These are phyloP conservation scores for Huntiella omanensis DNA, from an alignment of 2,329 filamentous ascomycete genomes.

Conservation along the genomic window DNA sequence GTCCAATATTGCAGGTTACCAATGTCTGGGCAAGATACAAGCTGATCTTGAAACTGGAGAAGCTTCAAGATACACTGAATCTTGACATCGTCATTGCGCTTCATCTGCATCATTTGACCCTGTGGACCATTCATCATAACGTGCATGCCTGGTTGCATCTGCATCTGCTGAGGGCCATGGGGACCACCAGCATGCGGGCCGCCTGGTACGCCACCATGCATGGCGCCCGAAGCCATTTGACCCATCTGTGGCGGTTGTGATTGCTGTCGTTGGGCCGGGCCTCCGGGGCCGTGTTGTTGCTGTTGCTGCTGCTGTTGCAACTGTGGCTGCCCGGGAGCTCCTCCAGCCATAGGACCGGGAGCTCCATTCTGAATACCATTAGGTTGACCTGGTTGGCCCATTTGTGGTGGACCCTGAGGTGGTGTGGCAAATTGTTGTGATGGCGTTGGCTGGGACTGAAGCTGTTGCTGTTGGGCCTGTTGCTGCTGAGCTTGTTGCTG, in stretches of 20 bases:
- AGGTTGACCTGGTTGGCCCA: background rate
- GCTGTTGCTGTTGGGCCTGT: conserved; percentile 9
- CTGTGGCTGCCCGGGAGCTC: background rate
- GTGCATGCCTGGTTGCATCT: background rate
- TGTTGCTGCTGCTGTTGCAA: conserved; percentile 2
- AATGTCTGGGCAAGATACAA: conserved; percentile 39
- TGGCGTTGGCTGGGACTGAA: conserved; percentile 16
- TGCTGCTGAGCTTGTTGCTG: background rate
- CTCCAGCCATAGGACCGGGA: too few species aligned
- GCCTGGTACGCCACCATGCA: background rate
- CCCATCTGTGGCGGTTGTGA: conserved; percentile 7
- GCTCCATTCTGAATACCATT: too few species aligned
- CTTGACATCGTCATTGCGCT: conserved; percentile 26
- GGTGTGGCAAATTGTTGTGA: conserved; percentile 12
- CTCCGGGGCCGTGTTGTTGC: conserved; percentile 9
- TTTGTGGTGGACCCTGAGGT: background rate
- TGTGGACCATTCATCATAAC: conserved; percentile 1
- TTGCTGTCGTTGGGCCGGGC: conserved; percentile 12
- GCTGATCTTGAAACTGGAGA: conserved; percentile 42
- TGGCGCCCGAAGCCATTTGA: conserved; percentile 1
- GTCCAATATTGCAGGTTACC: conserved; percentile 64
- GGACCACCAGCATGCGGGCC: conserved; percentile 3
- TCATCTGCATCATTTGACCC: background rate
- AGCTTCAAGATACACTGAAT: conserved; percentile 39
- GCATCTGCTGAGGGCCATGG: conserved; percentile 1